Evolutionary conservation across 306 rosid genomes (phyloP), one percentile per base, ranked within the genome.

Genomic region (Ormosia emarginata): DNA sequence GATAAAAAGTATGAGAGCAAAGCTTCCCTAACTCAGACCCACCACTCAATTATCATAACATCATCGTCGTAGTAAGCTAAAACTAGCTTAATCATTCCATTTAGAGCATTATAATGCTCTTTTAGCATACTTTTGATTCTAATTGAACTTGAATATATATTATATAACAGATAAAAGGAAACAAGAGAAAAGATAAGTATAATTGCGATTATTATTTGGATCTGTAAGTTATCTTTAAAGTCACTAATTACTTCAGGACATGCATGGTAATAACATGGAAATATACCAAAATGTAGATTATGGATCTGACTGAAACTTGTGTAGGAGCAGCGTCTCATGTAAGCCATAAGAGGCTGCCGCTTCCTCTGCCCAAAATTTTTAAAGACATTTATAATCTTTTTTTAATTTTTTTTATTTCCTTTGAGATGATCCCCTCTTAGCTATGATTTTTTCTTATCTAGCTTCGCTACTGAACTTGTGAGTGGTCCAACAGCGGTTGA

Each of bases 1-100:
- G 57, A 80, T 58, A 18, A 62, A 47, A 46, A 49, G n/a, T 62
- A 8, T 70, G 14, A 52, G 55, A 67, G 13, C 36, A 8, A 75
- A 67, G 39, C 72, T 82, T 67, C 71, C 71, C 85, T 44, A 75
- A 69, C 77, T 53, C 39, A 62, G 73, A 37, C 84, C 85, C 73
- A 68, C 79, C 82, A 84, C 64, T 80, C n/a, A 57, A n/a, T 62
- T 52, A 67, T 32, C 13, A n/a, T 52, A 53, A 30, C 52, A 82
- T 56, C 24, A 55, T 39, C 9, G 14, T 63, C 72, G 11, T 73
- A 36, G 44, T 43, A 58, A 52, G 57, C 66, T 72, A 63, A 46
- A 70, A 62, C 74, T 37, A 50, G 43, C 79, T 50, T 41, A 37
- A 30, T 73, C 66, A 74, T 52, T 52, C 75, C 76, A 82, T 34